phyloP scores from a whole-genome alignment of 1,284 basidiomycete genomes.

The Rhizoctonia solani region DNA sequence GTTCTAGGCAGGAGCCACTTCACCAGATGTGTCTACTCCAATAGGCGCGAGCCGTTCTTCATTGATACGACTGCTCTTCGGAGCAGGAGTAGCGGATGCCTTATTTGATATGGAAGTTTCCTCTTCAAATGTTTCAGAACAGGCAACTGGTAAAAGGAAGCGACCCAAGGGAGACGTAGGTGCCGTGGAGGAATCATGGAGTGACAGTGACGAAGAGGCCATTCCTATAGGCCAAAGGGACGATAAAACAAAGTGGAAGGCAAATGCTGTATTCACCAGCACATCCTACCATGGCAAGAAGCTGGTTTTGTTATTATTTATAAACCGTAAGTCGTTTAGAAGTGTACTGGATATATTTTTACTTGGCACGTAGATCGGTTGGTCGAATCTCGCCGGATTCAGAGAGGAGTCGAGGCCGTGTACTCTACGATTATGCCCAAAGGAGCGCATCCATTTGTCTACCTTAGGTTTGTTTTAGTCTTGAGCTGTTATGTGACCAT shows the following conservation, averaged over 20 bases:
- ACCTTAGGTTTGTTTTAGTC: slow-evolving; percentile 67
- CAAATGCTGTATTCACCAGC: slow-evolving; percentile 80
- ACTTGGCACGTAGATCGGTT: slow-evolving; percentile 71
- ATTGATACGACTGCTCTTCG: slow-evolving; percentile 83
- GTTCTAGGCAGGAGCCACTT: slow-evolving; percentile 65
- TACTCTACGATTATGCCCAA: slow-evolving; percentile 91
- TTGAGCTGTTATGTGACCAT: neutral
- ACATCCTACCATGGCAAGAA: slow-evolving; percentile 91
- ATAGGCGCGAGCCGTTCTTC: slow-evolving; percentile 67
- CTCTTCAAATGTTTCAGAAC: slow-evolving; percentile 23
- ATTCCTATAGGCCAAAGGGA: slow-evolving; percentile 35
- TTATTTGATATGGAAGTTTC: slow-evolving; percentile 60
- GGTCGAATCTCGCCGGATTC: slow-evolving; percentile 88
- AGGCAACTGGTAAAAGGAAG: slow-evolving; percentile 36
- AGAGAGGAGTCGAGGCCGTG: slow-evolving; percentile 83
- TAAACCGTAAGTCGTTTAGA: slow-evolving; percentile 76
- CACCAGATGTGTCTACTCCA: slow-evolving; percentile 84
- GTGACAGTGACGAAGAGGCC: slow-evolving; percentile 42
- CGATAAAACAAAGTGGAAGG: slow-evolving; percentile 57
- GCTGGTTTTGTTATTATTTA: slow-evolving; percentile 87
- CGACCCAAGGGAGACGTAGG: slow-evolving; percentile 40
- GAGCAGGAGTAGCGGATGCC: slow-evolving; percentile 79
- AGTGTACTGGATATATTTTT: neutral
- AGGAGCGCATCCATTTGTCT: slow-evolving; percentile 88
- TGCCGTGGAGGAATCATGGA: slow-evolving; percentile 46